Evolutionary conservation across 2,329 filamentous ascomycete genomes (phyloP).

Genomic region (Aspergillus japonicus): DNA sequence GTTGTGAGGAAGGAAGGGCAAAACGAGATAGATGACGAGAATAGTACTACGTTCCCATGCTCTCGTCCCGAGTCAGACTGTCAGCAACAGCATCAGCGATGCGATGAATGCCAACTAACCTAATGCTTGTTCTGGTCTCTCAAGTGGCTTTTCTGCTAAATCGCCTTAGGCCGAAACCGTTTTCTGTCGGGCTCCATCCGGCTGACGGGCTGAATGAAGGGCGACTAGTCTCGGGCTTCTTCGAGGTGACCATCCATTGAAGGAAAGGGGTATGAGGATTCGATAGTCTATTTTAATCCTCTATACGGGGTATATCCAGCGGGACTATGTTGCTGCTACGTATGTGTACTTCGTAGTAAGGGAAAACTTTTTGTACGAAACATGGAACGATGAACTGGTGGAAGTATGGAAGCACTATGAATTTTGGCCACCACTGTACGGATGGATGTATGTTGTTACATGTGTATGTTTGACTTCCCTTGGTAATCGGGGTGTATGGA

Average conservation of each 20-base stretch:
- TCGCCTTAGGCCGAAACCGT: conserved; percentile 20
- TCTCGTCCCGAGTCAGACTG: not conserved
- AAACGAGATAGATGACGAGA: not conserved
- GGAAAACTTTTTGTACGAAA: too few species aligned
- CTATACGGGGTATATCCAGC: not conserved
- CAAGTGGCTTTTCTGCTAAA: conserved; percentile 2
- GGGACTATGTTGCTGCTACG: not conserved
- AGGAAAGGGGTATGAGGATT: not conserved
- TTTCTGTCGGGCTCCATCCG: conserved; percentile 24
- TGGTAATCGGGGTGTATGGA: not conserved
- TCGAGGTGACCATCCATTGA: not conserved
- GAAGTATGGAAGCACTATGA: too few species aligned
- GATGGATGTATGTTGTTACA: too few species aligned
- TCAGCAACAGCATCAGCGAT: not conserved
- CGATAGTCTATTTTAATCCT: too few species aligned
- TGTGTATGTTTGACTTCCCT: not conserved
- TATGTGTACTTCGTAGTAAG: too few species aligned
- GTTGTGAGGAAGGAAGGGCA: not conserved
- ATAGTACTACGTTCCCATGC: not conserved
- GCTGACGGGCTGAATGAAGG: conserved; percentile 14
- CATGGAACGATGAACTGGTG: too few species aligned
- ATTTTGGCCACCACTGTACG: too few species aligned
- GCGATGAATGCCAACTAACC: too few species aligned
- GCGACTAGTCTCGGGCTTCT: conserved; percentile 3
- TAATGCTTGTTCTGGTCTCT: conserved; percentile 1